Evolutionary conservation across 192 early-diverging fungal genomes (phyloP), one percentile per base, ranked within the genome.

Genomic region (Coemansia aciculifera): DNA sequence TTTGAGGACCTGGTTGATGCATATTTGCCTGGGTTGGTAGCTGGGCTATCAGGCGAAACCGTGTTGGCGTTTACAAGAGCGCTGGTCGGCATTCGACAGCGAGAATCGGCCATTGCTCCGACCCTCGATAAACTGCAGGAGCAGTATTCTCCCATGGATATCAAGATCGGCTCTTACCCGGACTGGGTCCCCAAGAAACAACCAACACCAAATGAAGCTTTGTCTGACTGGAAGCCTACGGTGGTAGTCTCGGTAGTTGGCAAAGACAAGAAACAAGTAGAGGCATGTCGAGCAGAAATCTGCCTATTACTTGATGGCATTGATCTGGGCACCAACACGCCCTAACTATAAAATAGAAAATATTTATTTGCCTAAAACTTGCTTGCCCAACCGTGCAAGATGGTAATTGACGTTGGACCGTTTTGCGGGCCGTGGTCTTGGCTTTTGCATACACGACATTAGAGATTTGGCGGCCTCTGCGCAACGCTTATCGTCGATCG

Each of bases 1-100:
- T 93, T 92, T 72, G 73, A 84, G 27, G 37, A 54, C 59, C 64
- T 83, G 6, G 19, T 64, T 3, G 56, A 54, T 0, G 68, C 69
- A 36, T 77, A 64, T 64, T 81, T 83, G 49, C 72, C 72, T 1
- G 6, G 2, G 5, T 23, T 74, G 32, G 64, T 68, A 5, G 36
- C 42, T 8, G 3, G 62, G 9, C 39, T 69, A 9, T 36, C 56
- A 1, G 52, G 62, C 42, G 24, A 29, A 40, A 44, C 7, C 19
- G 39, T 36, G 2, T 54, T 13, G 46, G 67, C 64, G 13, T 76
- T 73, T 38, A 42, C 27, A 3, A 70, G 79, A 2, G 71, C 63
- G 15, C 56, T 76, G 38, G 68, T 81, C 1, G 71, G 36, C 8
- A 76, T 74, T 2, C 54, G 17, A 17, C 4, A 67, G 37, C 64